A percentile compares a stretch with the other conserved stretches of the same genome.
These are phyloP conservation scores for Monosporascus cannonballus DNA, from an alignment of 2,329 filamentous ascomycete species.

Conservation along the genomic window DNA sequence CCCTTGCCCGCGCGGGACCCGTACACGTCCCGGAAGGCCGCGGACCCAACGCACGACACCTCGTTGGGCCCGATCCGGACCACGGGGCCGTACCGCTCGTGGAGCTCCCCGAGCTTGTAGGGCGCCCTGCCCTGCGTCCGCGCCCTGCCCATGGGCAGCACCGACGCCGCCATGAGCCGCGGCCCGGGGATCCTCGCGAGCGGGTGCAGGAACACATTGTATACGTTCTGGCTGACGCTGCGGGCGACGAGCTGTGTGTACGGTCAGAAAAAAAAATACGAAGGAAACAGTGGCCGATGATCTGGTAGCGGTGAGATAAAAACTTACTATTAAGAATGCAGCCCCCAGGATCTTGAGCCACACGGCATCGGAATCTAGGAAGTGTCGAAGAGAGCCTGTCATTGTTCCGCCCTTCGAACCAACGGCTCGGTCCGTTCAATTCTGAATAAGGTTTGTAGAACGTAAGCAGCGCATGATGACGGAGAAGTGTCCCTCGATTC, in stretches of 20 bases:
- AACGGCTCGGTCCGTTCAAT: no score
- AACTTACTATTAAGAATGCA: not conserved
- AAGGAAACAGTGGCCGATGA: no score
- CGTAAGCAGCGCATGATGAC: not conserved
- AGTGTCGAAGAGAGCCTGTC: no score
- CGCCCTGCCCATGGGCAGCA: slow-evolving; percentile 8
- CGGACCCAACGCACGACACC: slow-evolving; percentile 29
- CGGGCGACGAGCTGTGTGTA: slow-evolving; percentile 1
- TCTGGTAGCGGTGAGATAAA: not conserved
- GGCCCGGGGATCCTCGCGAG: slow-evolving; percentile 10
- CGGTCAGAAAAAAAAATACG: no score
- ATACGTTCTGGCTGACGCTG: slow-evolving; percentile 5
- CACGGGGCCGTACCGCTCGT: slow-evolving; percentile 36
- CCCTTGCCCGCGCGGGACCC: slow-evolving; percentile 18
- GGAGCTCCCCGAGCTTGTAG: slow-evolving; percentile 15
- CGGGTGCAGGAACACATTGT: slow-evolving; percentile 14
- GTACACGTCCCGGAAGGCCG: slow-evolving; percentile 32
- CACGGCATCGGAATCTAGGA: not conserved
- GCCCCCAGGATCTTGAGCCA: not conserved
- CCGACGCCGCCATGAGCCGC: slow-evolving; percentile 9
- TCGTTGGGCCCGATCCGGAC: slow-evolving; percentile 31
- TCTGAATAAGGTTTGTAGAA: no score
- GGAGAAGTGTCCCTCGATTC: not conserved
- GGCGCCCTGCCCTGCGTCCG: slow-evolving; percentile 5
- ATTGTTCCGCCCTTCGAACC: no score